These are phyloP conservation scores for Saposhnikovia divaricata DNA, from an alignment of 129 eudicot species.

Conservation along the genomic window DNA sequence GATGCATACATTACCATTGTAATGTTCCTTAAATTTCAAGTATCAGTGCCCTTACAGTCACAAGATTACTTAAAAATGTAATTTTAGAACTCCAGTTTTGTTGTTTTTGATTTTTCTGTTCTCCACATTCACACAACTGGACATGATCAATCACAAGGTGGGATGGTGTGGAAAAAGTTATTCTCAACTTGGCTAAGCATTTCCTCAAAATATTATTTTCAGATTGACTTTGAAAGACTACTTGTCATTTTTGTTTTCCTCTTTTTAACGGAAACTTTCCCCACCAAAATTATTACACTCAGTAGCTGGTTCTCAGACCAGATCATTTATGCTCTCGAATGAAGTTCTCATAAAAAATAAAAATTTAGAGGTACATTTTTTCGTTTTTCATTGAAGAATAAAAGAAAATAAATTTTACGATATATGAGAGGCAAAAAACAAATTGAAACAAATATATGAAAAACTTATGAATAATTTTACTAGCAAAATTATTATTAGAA, in stretches of 20 bases:
- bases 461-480: too few species aligned
- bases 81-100: neutral
- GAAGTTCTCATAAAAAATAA: too few species aligned
- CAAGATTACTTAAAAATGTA: conserved; percentile 8
- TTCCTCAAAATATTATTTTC: conserved; percentile 22
- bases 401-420: too few species aligned
- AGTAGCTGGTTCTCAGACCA: too few species aligned
- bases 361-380: too few species aligned
- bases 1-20: conserved; percentile 9
- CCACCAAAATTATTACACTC: conserved; percentile 30
- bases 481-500: too few species aligned
- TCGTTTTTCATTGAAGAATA: too few species aligned
- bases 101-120: neutral
- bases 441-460: too few species aligned
- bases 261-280: conserved; percentile 11
- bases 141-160: conserved; percentile 3
- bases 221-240: conserved; percentile 31
- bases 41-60: conserved; percentile 44
- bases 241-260: conserved; percentile 8
- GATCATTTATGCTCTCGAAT: too few species aligned
- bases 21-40: conserved; percentile 33
- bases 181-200: conserved; percentile 19
- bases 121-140: conserved; percentile 3
- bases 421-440: too few species aligned
- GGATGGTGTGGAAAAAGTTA: neutral